Evolutionary conservation across 768 basidiomycete genomes (phyloP).

Genomic region (Cubamyces lactineus): DNA sequence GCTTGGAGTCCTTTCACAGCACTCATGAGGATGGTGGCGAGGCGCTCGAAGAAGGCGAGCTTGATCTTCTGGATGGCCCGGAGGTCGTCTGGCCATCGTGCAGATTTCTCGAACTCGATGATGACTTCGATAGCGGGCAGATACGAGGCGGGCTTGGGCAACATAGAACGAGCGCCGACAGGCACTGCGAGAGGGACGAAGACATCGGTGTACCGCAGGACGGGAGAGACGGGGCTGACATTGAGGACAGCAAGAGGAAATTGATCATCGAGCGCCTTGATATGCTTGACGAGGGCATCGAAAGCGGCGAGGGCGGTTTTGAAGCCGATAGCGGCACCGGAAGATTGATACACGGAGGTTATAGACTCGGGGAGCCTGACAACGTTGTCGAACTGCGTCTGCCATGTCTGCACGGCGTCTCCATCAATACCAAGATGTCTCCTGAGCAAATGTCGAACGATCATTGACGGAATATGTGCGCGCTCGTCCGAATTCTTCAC

Average conservation of each 20-base stretch:
- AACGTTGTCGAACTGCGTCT: conserved; percentile 57
- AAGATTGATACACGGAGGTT: conserved; percentile 41
- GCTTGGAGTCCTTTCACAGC: conserved; percentile 55
- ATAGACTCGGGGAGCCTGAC: conserved; percentile 62
- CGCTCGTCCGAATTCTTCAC: conserved; percentile 80
- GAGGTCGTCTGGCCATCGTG: conserved; percentile 94
- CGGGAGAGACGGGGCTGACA: conserved; percentile 72
- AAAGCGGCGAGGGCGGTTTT: conserved; percentile 79
- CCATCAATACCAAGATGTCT: conserved; percentile 73
- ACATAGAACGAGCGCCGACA: conserved; percentile 47
- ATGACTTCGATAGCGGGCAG: conserved; percentile 72
- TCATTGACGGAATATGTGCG: conserved; percentile 70
- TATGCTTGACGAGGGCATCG: conserved; percentile 70
- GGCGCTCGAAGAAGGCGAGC: conserved; percentile 84
- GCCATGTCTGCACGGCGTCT: conserved; percentile 59
- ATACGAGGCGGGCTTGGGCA: conserved; percentile 66
- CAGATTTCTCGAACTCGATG: conserved; percentile 90
- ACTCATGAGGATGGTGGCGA: conserved; percentile 67
- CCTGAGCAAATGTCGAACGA: conserved; percentile 74
- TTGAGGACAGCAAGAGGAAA: conserved; percentile 80
- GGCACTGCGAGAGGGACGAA: conserved; percentile 82
- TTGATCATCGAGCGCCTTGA: conserved; percentile 72
- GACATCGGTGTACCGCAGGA: conserved; percentile 80
- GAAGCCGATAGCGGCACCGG: conserved; percentile 55
- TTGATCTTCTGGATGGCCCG: conserved; percentile 93